Evolutionary conservation across 2,329 filamentous ascomycete genomes (phyloP).

Genomic region (Pyricularia pennisetigena): DNA sequence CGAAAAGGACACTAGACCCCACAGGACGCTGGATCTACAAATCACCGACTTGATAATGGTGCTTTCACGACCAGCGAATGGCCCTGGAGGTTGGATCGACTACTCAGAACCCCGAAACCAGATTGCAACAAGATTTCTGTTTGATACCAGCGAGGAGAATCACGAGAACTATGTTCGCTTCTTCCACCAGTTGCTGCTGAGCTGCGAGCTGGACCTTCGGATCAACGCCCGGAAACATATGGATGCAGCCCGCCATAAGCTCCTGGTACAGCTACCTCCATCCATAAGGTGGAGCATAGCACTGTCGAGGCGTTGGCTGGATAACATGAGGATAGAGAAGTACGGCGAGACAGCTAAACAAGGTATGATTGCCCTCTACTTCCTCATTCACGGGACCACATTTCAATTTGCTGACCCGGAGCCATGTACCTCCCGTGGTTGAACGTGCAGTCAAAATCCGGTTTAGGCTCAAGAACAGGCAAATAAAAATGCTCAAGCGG

Average conservation of each 20-base stretch:
- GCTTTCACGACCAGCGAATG: constrained; percentile 46
- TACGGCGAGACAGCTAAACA: constrained; percentile 43
- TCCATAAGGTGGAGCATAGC: constrained; percentile 65
- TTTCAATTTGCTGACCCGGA: background rate
- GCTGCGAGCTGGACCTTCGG: constrained; percentile 60
- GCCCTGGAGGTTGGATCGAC: constrained; percentile 51
- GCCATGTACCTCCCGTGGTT: background rate
- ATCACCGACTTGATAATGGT: constrained; percentile 64
- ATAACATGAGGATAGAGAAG: constrained; percentile 57
- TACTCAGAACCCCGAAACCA: constrained; percentile 62
- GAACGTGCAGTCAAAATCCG: constrained; percentile 43
- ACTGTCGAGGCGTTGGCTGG: constrained; percentile 62
- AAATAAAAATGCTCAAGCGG: constrained; percentile 57
- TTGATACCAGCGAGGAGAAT: constrained; percentile 46
- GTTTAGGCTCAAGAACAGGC: constrained; percentile 54
- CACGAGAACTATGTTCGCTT: constrained; percentile 52
- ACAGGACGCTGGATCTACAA: constrained; percentile 57
- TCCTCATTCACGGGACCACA: too few species aligned
- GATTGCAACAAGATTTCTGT: constrained; percentile 64
- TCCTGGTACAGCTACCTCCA: constrained; percentile 56
- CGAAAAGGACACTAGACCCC: constrained; percentile 49
- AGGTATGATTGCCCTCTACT: constrained; percentile 23
- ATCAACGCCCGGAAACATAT: constrained; percentile 53
- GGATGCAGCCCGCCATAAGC: constrained; percentile 54
- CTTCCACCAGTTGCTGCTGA: constrained; percentile 68